Base-by-base conservation (phyloP, 148 eudicot genomes). In the Silene uniflora region DNA sequence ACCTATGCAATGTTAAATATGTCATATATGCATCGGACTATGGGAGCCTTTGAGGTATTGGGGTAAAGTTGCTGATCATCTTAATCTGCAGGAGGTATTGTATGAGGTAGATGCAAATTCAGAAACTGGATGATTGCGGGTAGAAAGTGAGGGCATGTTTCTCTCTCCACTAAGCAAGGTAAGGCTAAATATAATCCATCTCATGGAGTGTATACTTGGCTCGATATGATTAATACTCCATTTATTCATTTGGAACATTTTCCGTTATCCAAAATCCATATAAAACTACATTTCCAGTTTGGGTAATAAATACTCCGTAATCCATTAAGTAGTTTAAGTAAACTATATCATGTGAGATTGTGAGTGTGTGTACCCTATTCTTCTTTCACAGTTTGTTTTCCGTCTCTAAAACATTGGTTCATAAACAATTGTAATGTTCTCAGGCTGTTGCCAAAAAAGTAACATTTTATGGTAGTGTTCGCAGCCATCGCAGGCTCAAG, bases 41-140 rank as follows among this genome's bases (percentile, higher is more conserved):
- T 25, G 24, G 10, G 67, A 23, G 32, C 10, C 13, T 62, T 62
- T 23, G 14, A 62, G 67, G 5, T 2, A 25, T 44, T 44, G 1
- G 39, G 44, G 66, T 29, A 67, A 21, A 16, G 10, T 55, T 13
- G 25, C 25, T 65, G 19, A 32, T 58, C 27, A 24, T 58, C 27
- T 24, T 27, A 65, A n/a, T 66, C 19, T 76, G 65, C 76, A 90
- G 77, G 96, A 92, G 82, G 89, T 95, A 21, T 80, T 89, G 52
- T 95, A 92, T 67, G 97, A 95, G 89, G 89, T 95, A n/a, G 80
- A 87, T 78, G 99, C 96, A 42, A 92, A 89, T 88, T 78, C 96
- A 23, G 96, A 90, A 89, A 88, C 85, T 95, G 99, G 99, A 95
- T 95, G 99, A 86, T 95, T 73, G 99, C 99, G 70, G 99, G 97